Base-by-base conservation (phyloP, 192 early-diverging fungal species). In the Chytriomyces hyalinus region DNA sequence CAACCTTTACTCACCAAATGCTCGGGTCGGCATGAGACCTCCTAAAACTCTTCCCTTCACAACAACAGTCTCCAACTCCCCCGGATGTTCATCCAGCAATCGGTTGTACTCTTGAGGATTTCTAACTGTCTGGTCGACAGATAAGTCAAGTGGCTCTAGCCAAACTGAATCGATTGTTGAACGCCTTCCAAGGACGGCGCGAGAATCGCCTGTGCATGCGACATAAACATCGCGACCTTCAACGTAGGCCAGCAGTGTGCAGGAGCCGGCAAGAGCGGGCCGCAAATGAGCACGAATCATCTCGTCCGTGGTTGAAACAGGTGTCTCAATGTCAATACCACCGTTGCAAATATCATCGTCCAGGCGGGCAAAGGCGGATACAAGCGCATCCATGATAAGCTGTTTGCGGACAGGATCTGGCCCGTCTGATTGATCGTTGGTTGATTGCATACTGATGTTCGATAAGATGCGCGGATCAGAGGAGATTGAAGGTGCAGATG, bases 31-130 rank as follows among this genome's bases (percentile, higher is more conserved):
- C 85, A 85, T 85, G 70, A 88, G 62, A 11, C 87, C 84, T 20
- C 87, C 87, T 2, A 88, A 66, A 2, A 88, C 80, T 6, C 87
- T 63, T n/a, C 85, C 85, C 20, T 83, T 51, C 1, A 72, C 64
- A 63, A 87, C 59, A 9, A 87, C 83, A 22, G 82, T 87, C n/a
- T 84, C 76, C 9, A 76, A 63, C 61, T 86, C 83, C 11, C 80
- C 82, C 3, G 87, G 87, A 72, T 88, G 87, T 75, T 88, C 87
- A n/a, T 86, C 84, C 53, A 84, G 44, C 49, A 88, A 43, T 43
- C 87, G 47, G n/a, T 61, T 69, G 65, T 85, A 85, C 76, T 88
- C 87, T n/a, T 46, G 53, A 13, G 82, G 76, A 60, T 86, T 87
- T 44, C 46, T 47, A 10, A 78, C 75, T 10, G 85, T 85, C 49